Conservation (phyloP, 768 basidiomycete species). For the Kwoniella pini region DNA sequence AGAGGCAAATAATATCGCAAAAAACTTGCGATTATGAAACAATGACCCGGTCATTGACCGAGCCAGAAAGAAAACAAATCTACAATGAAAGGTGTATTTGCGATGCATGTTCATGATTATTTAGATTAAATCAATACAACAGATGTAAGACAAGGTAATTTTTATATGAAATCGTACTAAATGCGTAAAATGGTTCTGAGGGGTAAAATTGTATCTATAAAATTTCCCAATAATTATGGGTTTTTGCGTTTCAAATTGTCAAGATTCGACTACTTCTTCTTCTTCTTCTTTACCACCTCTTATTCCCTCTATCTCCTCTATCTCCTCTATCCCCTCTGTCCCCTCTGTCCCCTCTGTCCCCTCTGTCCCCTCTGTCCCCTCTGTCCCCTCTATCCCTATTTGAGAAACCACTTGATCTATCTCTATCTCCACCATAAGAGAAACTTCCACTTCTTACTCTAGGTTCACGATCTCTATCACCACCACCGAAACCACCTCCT, state of each 20-base stretch:
- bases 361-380: not conserved
- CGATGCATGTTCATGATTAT: not conserved
- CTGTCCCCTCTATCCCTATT: conserved; percentile 6
- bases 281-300: not conserved
- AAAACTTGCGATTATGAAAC: no score
- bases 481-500: conserved; percentile 2
- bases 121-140: conserved; percentile 2
- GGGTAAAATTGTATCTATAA: no score
- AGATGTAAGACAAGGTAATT: not conserved
- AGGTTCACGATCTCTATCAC: not conserved
- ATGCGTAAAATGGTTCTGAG: no score
- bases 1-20: no score
- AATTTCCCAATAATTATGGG: no score
- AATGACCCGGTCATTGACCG: no score
- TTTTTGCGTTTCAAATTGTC: no score
- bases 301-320: conserved; percentile 3
- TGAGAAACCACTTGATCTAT: not conserved
- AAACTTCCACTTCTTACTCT: conserved; percentile 8
- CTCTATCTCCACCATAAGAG: conserved; percentile 2
- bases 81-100: conserved; percentile 4
- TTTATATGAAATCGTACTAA: no score
- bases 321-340: not conserved
- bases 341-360: not conserved
- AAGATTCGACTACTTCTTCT: no score
- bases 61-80: no score